Evolutionary conservation across 768 basidiomycete species (phyloP).

Genomic region (Coprinopsis marcescibilis): DNA sequence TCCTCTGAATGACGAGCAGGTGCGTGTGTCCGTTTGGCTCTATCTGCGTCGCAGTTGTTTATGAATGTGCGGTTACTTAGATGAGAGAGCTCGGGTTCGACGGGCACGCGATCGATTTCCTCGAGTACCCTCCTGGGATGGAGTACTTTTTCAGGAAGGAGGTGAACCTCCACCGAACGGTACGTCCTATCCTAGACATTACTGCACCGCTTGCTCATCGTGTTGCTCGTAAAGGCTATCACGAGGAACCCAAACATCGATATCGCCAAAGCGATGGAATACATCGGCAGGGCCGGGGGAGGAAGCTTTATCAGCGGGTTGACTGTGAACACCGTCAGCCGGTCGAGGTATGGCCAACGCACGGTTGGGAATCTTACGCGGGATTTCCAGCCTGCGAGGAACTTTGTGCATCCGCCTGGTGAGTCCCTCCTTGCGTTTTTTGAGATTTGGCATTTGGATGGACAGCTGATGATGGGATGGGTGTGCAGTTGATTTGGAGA

Average conservation of each 20-base stretch:
- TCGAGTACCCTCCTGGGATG: slow-evolving; percentile 73
- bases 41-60: background rate
- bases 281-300: slow-evolving; percentile 48
- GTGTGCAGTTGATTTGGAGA: no score
- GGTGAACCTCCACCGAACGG: slow-evolving; percentile 66
- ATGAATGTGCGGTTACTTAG: slow-evolving; percentile 29
- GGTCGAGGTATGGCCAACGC: slow-evolving; percentile 68
- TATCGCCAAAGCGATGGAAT: slow-evolving; percentile 51
- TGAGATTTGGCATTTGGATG: background rate
- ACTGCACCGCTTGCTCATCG: background rate
- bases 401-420: slow-evolving; percentile 52
- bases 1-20: slow-evolving; percentile 59
- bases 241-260: slow-evolving; percentile 49
- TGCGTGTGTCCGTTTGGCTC: slow-evolving; percentile 21
- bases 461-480: no score
- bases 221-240: slow-evolving; percentile 46
- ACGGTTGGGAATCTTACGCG: slow-evolving; percentile 58
- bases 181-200: slow-evolving; percentile 27
- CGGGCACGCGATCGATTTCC: slow-evolving; percentile 76
- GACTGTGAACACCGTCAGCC: slow-evolving; percentile 52
- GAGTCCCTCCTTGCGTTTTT: slow-evolving; percentile 16
- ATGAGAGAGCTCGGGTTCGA: slow-evolving; percentile 63
- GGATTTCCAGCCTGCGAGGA: slow-evolving; percentile 47
- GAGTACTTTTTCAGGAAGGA: slow-evolving; percentile 62
- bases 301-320: slow-evolving; percentile 58